These are phyloP conservation scores for Hanseniaspora gamundiae DNA, from an alignment of 1,139 yeast species.

Conservation along the genomic window DNA sequence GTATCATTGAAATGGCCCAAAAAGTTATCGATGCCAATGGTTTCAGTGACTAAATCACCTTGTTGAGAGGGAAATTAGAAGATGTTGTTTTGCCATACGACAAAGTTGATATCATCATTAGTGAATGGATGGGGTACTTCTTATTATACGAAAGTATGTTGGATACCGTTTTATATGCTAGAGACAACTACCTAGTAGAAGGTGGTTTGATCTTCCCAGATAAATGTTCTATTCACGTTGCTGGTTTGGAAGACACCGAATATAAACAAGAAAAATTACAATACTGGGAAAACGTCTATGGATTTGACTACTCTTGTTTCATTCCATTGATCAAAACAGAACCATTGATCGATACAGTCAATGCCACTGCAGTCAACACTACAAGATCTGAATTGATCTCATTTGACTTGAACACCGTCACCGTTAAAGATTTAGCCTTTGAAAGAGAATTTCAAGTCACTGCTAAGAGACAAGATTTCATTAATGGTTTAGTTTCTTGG, in stretches of 20 bases:
- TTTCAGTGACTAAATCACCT: conserved; percentile 72
- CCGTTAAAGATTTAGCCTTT: conserved; percentile 71
- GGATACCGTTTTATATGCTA: conserved; percentile 88
- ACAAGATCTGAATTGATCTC: conserved; percentile 59
- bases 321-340: conserved; percentile 73
- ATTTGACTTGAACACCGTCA: conserved; percentile 83
- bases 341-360: conserved; percentile 90
- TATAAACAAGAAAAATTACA: conserved; percentile 88
- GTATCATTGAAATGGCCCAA: conserved; percentile 87
- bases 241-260: conserved; percentile 90
- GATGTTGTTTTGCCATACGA: conserved; percentile 73
- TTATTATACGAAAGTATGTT: conserved; percentile 93
- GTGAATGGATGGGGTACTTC: conserved; percentile 99
- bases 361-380: conserved; percentile 65
- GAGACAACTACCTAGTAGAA: conserved; percentile 78
- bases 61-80: conserved; percentile 88
- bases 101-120: conserved; percentile 85
- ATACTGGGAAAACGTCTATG: conserved; percentile 95
- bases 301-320: conserved; percentile 79
- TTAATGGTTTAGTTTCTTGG: conserved; percentile 91
- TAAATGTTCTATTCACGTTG: conserved; percentile 79
- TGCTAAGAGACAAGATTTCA: conserved; percentile 66
- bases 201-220: conserved; percentile 95
- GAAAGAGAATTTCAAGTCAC: conserved; percentile 50
- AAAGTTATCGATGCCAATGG: conserved; percentile 81